Percentiles rank a stretch among this genome's conserved stretches.
These are phyloP conservation scores for Arthroderma sp. DNA, from an alignment of 2,329 filamentous ascomycete species.

Conservation along the genomic window DNA sequence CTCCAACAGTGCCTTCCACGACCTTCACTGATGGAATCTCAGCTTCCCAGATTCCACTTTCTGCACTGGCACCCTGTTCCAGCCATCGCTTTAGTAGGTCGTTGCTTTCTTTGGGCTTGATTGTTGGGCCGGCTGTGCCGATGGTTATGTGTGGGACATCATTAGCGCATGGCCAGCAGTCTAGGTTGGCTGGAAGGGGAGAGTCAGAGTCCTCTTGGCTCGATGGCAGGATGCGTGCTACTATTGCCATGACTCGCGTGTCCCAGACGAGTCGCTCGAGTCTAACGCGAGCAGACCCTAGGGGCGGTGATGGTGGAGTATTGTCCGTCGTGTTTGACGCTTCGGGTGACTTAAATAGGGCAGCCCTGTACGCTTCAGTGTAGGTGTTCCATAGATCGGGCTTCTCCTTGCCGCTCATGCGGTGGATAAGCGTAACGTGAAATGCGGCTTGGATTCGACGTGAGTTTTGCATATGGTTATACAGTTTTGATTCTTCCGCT, in stretches of 20 bases:
- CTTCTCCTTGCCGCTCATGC: slow-evolving; percentile 46
- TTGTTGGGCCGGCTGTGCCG: slow-evolving; percentile 57
- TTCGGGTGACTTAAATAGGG: slow-evolving; percentile 18
- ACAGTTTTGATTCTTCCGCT: slow-evolving; percentile 50
- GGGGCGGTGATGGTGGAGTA: slow-evolving; percentile 18
- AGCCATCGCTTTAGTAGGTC: slow-evolving; percentile 66
- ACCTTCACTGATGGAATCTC: slow-evolving; percentile 42
- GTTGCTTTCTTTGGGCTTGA: slow-evolving; percentile 95
- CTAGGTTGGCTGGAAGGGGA: slow-evolving; percentile 7
- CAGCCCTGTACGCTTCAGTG: slow-evolving; percentile 39
- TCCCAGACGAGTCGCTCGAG: slow-evolving; percentile 66
- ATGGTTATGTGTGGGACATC: slow-evolving; percentile 75
- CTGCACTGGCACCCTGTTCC: slow-evolving; percentile 38
- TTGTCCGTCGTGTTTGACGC: slow-evolving; percentile 13
- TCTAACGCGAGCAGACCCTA: slow-evolving; percentile 33
- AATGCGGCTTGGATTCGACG: slow-evolving; percentile 72
- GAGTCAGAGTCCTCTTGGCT: slow-evolving; percentile 19
- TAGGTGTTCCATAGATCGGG: slow-evolving; percentile 68
- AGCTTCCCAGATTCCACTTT: slow-evolving; percentile 42
- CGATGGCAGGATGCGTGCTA: slow-evolving; percentile 53
- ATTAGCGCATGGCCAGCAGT: slow-evolving; percentile 59
- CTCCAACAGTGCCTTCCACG: slow-evolving; percentile 42
- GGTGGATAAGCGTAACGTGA: slow-evolving; percentile 89
- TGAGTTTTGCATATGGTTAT: slow-evolving; percentile 57
- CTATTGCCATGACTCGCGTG: slow-evolving; percentile 76